Base-by-base conservation (phyloP, 2,329 filamentous ascomycete species). In the Trichoderma guizhouense region DNA sequence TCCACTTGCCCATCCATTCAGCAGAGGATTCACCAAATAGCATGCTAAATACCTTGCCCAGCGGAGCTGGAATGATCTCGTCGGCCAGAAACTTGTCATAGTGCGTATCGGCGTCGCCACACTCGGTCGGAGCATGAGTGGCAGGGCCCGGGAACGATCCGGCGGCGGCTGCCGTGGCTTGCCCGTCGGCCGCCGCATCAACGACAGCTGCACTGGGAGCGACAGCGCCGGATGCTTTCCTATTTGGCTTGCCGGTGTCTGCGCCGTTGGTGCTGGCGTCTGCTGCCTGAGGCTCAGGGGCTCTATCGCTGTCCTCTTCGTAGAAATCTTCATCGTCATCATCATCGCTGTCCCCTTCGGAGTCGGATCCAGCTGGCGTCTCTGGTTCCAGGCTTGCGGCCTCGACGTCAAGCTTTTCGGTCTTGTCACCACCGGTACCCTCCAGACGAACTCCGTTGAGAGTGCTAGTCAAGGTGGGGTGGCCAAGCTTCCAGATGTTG, bases 401-500 rank as follows among this genome's bases (percentile, higher is more conserved):
- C 72, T 83, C 85, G 30, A 82, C 81, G 47, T 92, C 91, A 30
- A 91, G 86, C 81, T 97, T 96, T 77, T 97, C 95, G 0, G 94
- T 97, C 83, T 96, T 97, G 81, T 98, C 95, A 26, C 94, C 94
- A 7, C 93, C 92, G 0, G 90, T 91, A 73, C 93, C 91, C 74
- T 95, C 93, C 3, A 98, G 86, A 14, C 90, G 88, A 12, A 97
- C 93, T 3, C 96, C 95, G 74, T 98, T 98, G 3, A 97, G 85
- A 5, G 94, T 97, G 79, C 94, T 97, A 80, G 94, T 93, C 34
- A 99, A 83, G 70, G 94, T 93, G 2, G 96, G 95, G 79, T 99
- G 96, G 18, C 93, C 96, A 34, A 98, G 92, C 81, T 97, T 97
- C 96, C 96, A 99, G 72, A 99, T 98, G 72, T 97, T 97, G 75